Evolutionary conservation across 805 yeast genomes (phyloP), one percentile per base, ranked within the genome.

Genomic region (Blastobotrys robertii): DNA sequence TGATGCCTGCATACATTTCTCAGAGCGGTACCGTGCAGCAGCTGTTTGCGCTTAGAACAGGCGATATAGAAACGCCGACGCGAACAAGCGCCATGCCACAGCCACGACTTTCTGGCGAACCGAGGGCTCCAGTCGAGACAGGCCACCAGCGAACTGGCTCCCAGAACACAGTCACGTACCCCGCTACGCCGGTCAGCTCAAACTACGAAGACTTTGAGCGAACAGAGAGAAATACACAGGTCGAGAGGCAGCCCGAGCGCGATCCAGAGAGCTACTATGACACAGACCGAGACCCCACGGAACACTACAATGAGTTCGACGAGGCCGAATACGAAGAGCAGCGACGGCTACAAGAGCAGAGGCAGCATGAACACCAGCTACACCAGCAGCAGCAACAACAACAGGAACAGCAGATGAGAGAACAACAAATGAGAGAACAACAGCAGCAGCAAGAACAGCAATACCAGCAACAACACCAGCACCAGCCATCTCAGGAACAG

Each of bases 1-100:
- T 74, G 34, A 69, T 90, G 55, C 97, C 97, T 0, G 64, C 68
- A 10, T 79, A 87, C 53, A 83, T 92, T 28, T 76, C 92, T 2
- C 73, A 76, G 43, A 76, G 83, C 11, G 72, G 70, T 28, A 74
- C 78, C 45, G 94, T 87, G 1, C 73, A 77, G 48, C 69, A 73
- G 31, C 70, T 92, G 42, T 92, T 92, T 61, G 81, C 76, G 5
- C 60, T 84, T 3, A 64, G 74, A 34, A 74, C 74, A 2, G 83
- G 81, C 38, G 90, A 83, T 59, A 70, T 71, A 46, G 83, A 77
- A 52, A 54, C 64, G 29, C 54, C 54, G 25, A 52, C 51, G 32
- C 57, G 45, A 41, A 55, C 57, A 30, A 47, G 50, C 19, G 39
- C 49, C 6, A 51, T 62, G 53, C 69, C 69, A 2, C 56, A 52